These are phyloP conservation scores for apple (Malus domestica) DNA, from an alignment of 306 rosid species.

Conservation along the genomic window DNA sequence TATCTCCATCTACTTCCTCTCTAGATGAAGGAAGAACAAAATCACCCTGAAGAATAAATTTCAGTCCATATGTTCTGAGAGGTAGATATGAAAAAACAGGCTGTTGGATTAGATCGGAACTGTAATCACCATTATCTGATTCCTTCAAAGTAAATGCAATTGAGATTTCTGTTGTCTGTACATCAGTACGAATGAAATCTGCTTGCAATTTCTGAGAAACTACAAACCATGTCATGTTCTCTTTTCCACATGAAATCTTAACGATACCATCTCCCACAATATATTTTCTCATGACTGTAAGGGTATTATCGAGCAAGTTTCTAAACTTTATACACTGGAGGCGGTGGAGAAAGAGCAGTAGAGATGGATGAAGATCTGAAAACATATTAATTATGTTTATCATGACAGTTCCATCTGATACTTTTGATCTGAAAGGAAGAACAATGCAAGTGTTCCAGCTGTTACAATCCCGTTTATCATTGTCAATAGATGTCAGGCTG, in stretches of 20 bases:
- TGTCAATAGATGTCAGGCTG: slow-evolving; percentile 47
- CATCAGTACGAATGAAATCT: slow-evolving; percentile 48
- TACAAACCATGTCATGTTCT: slow-evolving; percentile 83
- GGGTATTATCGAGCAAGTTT: slow-evolving; percentile 61
- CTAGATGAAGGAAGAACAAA: slow-evolving; percentile 95
- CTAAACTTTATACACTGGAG: slow-evolving; percentile 75
- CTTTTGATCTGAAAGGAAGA: slow-evolving; percentile 73
- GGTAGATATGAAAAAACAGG: slow-evolving; percentile 98
- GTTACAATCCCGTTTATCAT: slow-evolving; percentile 33
- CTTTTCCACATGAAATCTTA: slow-evolving; percentile 70
- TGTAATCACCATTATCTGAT: slow-evolving; percentile 43
- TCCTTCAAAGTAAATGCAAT: slow-evolving; percentile 81
- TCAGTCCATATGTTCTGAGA: slow-evolving; percentile 80
- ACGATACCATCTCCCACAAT: slow-evolving; percentile 64
- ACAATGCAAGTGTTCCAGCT: slow-evolving; percentile 84
- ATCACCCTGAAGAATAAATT: slow-evolving; percentile 93
- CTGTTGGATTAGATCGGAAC: slow-evolving; percentile 60
- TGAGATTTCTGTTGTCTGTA: slow-evolving; percentile 75
- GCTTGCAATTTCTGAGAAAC: slow-evolving; percentile 63
- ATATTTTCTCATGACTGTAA: slow-evolving; percentile 76
- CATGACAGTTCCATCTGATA: slow-evolving; percentile 47
- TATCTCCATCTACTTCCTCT: slow-evolving; percentile 94
- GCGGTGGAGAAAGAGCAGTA: slow-evolving; percentile 87
- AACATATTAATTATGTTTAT: slow-evolving; percentile 63
- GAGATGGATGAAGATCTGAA: slow-evolving; percentile 91